Evolutionary conservation across 1,139 yeast genomes (phyloP).

Genomic region (Lodderomyces oxycetoniae): DNA sequence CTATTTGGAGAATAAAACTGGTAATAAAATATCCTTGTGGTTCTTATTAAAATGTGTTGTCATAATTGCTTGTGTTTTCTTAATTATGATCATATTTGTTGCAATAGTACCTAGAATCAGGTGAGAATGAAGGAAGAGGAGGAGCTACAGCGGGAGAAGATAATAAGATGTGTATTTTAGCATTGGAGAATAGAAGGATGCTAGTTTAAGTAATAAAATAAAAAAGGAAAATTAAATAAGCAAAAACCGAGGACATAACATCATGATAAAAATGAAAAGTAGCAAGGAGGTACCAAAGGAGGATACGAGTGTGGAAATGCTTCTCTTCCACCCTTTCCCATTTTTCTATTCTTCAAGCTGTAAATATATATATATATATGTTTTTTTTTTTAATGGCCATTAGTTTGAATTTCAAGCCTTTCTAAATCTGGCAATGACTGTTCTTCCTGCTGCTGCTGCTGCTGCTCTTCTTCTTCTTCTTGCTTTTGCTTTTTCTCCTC

Average conservation of each 20-base stretch:
- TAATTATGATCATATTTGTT: slow-evolving; percentile 26
- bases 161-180: no score
- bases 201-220: not conserved
- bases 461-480: not conserved
- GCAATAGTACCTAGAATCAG: slow-evolving; percentile 26
- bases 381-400: not conserved
- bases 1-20: slow-evolving; percentile 35
- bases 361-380: no score
- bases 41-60: slow-evolving; percentile 29
- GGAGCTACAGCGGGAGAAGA: no score
- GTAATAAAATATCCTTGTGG: slow-evolving; percentile 35
- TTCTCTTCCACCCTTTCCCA: no score
- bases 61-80: slow-evolving; percentile 22
- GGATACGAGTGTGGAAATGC: no score
- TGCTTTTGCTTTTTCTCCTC: no score
- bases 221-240: not conserved
- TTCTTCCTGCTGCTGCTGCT: slow-evolving; percentile 1
- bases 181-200: not conserved
- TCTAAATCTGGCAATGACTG: slow-evolving; percentile 2
- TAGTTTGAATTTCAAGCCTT: slow-evolving; percentile 3
- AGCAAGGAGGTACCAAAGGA: no score
- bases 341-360: no score
- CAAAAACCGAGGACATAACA: not conserved
- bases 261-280: not conserved
- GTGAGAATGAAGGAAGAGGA: slow-evolving; percentile 1